Evolutionary conservation across 75 land plant species (phyloP), one percentile per base, ranked within the genome.

Genomic region (Pinus albicaulis): DNA sequence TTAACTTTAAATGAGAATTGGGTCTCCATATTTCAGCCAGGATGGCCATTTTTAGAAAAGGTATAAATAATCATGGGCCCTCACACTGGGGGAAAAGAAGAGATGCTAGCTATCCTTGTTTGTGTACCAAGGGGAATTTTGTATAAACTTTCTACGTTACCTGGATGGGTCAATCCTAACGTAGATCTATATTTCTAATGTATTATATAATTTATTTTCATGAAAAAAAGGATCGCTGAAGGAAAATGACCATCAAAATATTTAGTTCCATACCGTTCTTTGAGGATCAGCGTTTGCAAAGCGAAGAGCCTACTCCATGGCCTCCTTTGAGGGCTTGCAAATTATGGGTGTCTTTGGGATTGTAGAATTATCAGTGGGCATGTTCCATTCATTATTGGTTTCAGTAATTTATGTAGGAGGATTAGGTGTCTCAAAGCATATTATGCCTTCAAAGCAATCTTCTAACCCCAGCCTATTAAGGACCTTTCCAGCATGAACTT

Each of bases 401-500:
- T 72, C 84, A 31, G 73, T 55, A 34, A n/a, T 41, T 53, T 81
- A 75, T 34, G 74, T 71, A 28, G 75, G 83, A 12, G 88, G 79
- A 73, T 91, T 93, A 26, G 92, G 85, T 13, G 90, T 94, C 69
- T 94, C 97, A 78, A 94, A 94, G 80, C 94, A 92, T 52, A 94
- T 88, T 57, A 94, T 74, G 26, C 90, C 90, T 77, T 94, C 83
- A 86, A 94, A 94, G 56, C 94, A 92, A 75, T 88, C 97, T 78
- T 94, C 94, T 74, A 94, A 62, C 2, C 91, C 94, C 70, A 94
- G 75, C 76, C 81, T 84, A 48, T 56, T 77, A 6, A 94, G 85
- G 41, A 80, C 94, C 74, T 84, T 60, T 52, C 76, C 82, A 28
- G 84, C 94, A 76, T 94, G 97, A 20, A 71, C 77, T 80, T 83